Evolutionary conservation across 192 early-diverging fungal species (phyloP).

Genomic region (Coemansia sp.): DNA sequence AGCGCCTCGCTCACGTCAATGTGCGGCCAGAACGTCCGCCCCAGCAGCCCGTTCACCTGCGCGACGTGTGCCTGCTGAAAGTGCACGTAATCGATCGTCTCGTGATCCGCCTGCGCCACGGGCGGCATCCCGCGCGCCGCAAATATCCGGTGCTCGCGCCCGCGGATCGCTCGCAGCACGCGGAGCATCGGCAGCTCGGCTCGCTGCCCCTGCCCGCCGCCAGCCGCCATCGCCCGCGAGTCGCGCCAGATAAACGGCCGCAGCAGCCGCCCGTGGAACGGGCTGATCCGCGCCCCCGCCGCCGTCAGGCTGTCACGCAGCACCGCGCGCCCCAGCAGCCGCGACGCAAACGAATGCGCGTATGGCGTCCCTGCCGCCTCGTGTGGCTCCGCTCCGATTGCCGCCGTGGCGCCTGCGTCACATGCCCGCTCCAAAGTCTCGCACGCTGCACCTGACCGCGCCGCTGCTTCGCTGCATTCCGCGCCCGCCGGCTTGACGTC

Average conservation of each 20-base stretch:
- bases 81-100: slow-evolving; percentile 76
- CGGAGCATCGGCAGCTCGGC: slow-evolving; percentile 30
- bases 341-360: slow-evolving; percentile 67
- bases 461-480: background rate
- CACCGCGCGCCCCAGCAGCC: slow-evolving; percentile 63
- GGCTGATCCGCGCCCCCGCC: slow-evolving; percentile 55
- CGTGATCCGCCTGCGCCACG: slow-evolving; percentile 5
- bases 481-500: background rate
- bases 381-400: background rate
- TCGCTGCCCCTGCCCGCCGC: slow-evolving; percentile 33
- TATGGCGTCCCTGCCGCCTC: slow-evolving; percentile 55
- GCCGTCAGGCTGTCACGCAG: slow-evolving; percentile 56
- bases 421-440: background rate
- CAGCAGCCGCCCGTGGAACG: slow-evolving; percentile 70
- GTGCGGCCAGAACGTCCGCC: slow-evolving; percentile 79
- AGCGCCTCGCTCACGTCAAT: slow-evolving; percentile 86
- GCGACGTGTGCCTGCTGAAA: slow-evolving; percentile 64
- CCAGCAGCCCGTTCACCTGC: slow-evolving; percentile 73
- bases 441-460: background rate
- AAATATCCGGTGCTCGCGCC: slow-evolving; percentile 30
- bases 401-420: background rate
- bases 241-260: slow-evolving; percentile 82
- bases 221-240: slow-evolving; percentile 38
- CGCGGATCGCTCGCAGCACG: slow-evolving; percentile 27
- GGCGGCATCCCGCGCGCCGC: slow-evolving; percentile 9